Conservation (phyloP, 306 rosid species). For the Castanea sativa region DNA sequence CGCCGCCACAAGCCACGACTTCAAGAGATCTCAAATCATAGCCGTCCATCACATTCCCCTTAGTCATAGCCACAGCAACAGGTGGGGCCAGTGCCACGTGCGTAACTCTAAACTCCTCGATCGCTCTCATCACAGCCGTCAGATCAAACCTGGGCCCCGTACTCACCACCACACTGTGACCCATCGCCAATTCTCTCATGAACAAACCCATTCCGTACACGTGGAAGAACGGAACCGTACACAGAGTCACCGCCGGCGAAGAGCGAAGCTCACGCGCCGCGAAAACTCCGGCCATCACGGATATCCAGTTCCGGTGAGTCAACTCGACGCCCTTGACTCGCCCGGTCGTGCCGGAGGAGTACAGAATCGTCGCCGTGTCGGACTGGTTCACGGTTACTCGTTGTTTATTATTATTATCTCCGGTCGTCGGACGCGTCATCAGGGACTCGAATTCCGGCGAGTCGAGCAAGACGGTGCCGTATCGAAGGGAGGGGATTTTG, state of each 20-base stretch:
- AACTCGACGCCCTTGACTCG: slow-evolving; percentile 29
- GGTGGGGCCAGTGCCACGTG: slow-evolving; percentile 30
- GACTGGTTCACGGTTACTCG: slow-evolving; percentile 18
- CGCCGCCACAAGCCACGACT: slow-evolving; percentile 24
- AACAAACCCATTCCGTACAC: slow-evolving; percentile 27
- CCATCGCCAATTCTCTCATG: slow-evolving; percentile 13
- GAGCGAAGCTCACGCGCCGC: not conserved
- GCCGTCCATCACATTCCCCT: not conserved
- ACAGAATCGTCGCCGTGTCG: slow-evolving; percentile 29
- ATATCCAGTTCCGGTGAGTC: slow-evolving; percentile 30
- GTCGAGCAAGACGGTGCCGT: slow-evolving; percentile 20
- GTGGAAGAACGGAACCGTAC: slow-evolving; percentile 37
- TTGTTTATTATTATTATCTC: not conserved
- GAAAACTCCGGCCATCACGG: not conserved
- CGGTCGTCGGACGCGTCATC: slow-evolving; percentile 10
- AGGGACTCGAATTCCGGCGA: slow-evolving; percentile 31
- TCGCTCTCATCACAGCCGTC: slow-evolving; percentile 1
- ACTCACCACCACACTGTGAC: slow-evolving; percentile 20
- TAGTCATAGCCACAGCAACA: slow-evolving; percentile 1
- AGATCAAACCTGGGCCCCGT: slow-evolving; percentile 16
- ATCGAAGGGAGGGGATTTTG: slow-evolving; percentile 19
- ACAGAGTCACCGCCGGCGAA: slow-evolving; percentile 2
- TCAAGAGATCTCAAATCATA: slow-evolving; percentile 28
- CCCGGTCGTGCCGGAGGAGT: slow-evolving; percentile 36
- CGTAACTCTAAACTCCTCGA: slow-evolving; percentile 16